Base-by-base conservation (phyloP, 1,284 basidiomycete species). In the Nidula niveotomentosa region DNA sequence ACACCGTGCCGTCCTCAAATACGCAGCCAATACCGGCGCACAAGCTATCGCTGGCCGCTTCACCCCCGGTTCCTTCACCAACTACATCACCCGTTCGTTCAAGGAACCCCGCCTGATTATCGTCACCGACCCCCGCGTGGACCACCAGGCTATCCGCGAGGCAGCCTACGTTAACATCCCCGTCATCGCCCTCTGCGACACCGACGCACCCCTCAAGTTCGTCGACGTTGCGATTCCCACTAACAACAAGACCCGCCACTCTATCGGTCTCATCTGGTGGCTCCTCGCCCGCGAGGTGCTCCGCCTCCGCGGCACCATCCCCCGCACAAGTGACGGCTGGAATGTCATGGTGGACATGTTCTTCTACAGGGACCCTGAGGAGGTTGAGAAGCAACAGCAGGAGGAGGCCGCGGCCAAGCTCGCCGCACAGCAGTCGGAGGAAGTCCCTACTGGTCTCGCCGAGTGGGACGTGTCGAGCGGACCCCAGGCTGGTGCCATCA, bases 141-240 rank as follows among this genome's bases (percentile, higher is more conserved):
- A 99, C 81, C 96, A 98, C 85, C 97, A 99, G 81, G 97, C 97
- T 64, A 99, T 99, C 79, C 94, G 96, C 65, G 96, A 99, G 82
- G 96, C 97, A 53, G 96, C 96, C 56, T 99, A 99, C 77, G 96
- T 98, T 77, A 99, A 99, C 90, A 98, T 99, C 76, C 96, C 96
- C 68, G 96, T 99, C 73, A 98, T 99, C 70, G 96, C 96, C 57
- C 90, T 99, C 68, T 94, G 91, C 80, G 96, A 99, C 81, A 97
- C 96, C 63, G 97, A 99, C 76, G 94, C 96, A 49, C 93, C 94
- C 55, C 86, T 99, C 69, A 90, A 94, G 77, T 97, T 94, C 73
- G 95, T 99, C 74, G 96, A 99, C 74, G 89, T 99, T 69, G 96
- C 93, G 60, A 98, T 99, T 79, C 97, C 96, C 64, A 94, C 93